Conservation (phyloP, 108 stramenopile species). For the Cylindrotheca fusiformis region DNA sequence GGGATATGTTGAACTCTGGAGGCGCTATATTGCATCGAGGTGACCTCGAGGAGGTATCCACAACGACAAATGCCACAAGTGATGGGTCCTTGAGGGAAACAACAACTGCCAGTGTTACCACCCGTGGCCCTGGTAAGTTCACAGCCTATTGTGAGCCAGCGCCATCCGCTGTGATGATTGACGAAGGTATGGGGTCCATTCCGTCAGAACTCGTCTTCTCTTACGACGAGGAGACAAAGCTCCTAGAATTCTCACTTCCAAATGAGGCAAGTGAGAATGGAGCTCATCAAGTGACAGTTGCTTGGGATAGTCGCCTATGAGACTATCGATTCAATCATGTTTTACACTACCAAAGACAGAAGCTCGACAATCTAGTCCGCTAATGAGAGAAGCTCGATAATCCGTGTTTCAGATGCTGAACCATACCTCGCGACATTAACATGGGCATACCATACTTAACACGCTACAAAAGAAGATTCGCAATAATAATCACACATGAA, state of each 20-base stretch:
- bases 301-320: conserved; percentile 10
- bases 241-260: conserved; percentile 20
- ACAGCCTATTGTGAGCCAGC: conserved; percentile 32
- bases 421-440: too few relatives aligned
- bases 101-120: conserved; percentile 21
- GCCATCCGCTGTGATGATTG: conserved; percentile 20
- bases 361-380: too few relatives aligned
- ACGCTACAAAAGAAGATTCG: too few relatives aligned
- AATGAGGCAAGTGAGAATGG: conserved; percentile 6
- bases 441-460: background rate
- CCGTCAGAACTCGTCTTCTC: conserved; percentile 8
- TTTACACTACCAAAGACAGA: background rate
- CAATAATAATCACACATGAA: too few relatives aligned
- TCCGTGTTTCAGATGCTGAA: too few relatives aligned
- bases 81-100: background rate
- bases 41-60: conserved; percentile 5
- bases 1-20: conserved; percentile 46
- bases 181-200: conserved; percentile 1
- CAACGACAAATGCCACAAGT: background rate
- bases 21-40: conserved; percentile 29
- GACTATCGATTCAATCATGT: background rate
- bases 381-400: too few relatives aligned
- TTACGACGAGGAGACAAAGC: conserved; percentile 6
- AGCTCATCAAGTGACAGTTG: conserved; percentile 20
- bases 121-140: conserved; percentile 43